Base-by-base conservation (phyloP, 1,284 basidiomycete species). In the Coniophora puteana region DNA sequence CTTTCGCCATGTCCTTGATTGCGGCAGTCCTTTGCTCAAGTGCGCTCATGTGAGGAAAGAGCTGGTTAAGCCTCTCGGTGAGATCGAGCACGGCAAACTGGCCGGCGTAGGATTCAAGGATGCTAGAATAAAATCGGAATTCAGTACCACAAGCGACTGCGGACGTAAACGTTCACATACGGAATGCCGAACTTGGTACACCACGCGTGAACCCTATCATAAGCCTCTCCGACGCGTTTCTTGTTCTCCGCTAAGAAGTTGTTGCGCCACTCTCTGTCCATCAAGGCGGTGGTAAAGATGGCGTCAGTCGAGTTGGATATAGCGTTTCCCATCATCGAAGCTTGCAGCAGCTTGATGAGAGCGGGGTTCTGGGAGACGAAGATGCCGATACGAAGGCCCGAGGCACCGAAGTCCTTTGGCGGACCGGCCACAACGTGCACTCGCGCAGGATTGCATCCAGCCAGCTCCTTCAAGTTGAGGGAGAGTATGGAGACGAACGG, bases 391-490 rank as follows among this genome's bases (percentile, higher is more conserved):
- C 47, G 26, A 50, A 46, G 32, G 48, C 49, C 34, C n/a, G n/a
- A n/a, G n/a, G n/a, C n/a, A n/a, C n/a, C n/a, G n/a, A n/a, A n/a
- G n/a, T n/a, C n/a, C n/a, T 50, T 50, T 8, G 46, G 36, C 8
- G 44, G 46, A 3, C 46, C 44, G 4, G 36, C 40, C n/a, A 50
- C 41, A 16, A 48, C 49, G 31, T 48, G 47, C 5, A 50, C 46
- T 14, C 49, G 29, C 5, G 43, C 11, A 16, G 44, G 41, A 26
- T 44, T 36, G 12, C 20, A 28, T 25, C 38, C 40, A 20, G n/a
- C 18, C 12, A 20, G n/a, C 5, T 13, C 12, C n/a, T 44, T 23
- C n/a, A 50, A 20, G 25, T 43, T 44, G 22, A 35, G 17, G 17
- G 8, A 16, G 17, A 50, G 46, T 17, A 48, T 33, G 12, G 49